Evolutionary conservation across 1,284 basidiomycete genomes (phyloP).

Genomic region (Grifola frondosa): DNA sequence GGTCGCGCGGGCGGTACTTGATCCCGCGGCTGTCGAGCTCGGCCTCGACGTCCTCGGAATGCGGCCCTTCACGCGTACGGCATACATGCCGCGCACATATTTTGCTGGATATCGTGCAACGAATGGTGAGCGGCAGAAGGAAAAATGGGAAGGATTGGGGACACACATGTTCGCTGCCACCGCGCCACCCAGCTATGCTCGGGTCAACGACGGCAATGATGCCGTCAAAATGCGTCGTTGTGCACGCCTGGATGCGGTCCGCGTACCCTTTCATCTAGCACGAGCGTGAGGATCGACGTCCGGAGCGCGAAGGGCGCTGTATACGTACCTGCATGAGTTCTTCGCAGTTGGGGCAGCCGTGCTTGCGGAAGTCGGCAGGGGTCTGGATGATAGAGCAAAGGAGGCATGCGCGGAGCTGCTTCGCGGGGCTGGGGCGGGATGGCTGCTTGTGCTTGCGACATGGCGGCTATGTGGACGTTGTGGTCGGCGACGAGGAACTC

Average conservation of each 20-base stretch:
- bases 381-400: constrained; percentile 90
- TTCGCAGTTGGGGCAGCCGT: constrained; percentile 97
- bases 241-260: constrained; percentile 85
- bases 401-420: constrained; percentile 85
- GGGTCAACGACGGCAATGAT: constrained; percentile 85
- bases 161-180: constrained; percentile 88
- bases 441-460: constrained; percentile 36
- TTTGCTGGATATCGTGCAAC: constrained; percentile 54
- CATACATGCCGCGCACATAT: constrained; percentile 85
- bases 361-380: constrained; percentile 80
- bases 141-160: neutral
- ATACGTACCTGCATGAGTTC: constrained; percentile 82
- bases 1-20: constrained; percentile 78
- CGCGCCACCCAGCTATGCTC: constrained; percentile 93
- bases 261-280: constrained; percentile 83
- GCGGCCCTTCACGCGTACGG: constrained; percentile 83
- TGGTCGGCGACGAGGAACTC: neutral
- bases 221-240: constrained; percentile 94
- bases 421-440: constrained; percentile 66
- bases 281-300: neutral
- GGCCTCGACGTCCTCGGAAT: constrained; percentile 85
- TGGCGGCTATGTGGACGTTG: constrained; percentile 4
- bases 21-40: constrained; percentile 75
- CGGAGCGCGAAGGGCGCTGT: neutral
- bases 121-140: neutral